These are phyloP conservation scores for Sporothrix humicola DNA, from an alignment of 2,329 filamentous ascomycete species.

Conservation along the genomic window DNA sequence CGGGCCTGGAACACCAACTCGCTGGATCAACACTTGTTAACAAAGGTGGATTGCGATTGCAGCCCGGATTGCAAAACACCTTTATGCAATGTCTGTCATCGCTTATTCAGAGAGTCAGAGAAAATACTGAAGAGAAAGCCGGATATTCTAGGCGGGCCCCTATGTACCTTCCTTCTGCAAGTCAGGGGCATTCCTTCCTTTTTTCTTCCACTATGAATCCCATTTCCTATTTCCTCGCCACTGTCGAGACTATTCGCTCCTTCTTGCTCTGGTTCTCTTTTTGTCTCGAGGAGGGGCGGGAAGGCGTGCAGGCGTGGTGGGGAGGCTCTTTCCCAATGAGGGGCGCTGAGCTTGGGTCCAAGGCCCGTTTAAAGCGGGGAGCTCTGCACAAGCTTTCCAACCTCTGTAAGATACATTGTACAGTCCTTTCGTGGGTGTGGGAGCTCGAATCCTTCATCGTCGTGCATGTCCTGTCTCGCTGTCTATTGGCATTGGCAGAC, in stretches of 20 bases:
- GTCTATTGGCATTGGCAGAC: background rate
- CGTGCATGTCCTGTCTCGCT: background rate
- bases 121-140: background rate
- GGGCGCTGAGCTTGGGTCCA: background rate
- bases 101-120: constrained; percentile 32
- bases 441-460: no score
- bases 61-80: constrained; percentile 6
- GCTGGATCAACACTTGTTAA: background rate
- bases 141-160: background rate
- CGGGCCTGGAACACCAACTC: background rate
- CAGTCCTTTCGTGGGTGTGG: no score
- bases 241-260: background rate
- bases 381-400: background rate
- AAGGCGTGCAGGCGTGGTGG: constrained; percentile 10
- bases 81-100: constrained; percentile 30
- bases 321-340: constrained; percentile 11
- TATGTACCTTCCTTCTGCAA: background rate
- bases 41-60: background rate
- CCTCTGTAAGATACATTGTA: background rate
- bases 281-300: background rate
- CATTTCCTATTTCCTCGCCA: background rate
- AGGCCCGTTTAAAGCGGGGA: constrained; percentile 4
- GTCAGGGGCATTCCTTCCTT: background rate
- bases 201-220: background rate
- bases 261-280: background rate